Percentiles rank a stretch among this genome's conserved stretches.
phyloP scores from a whole-genome alignment of 441 rosid species.

The Hypseocharis bilobata region DNA sequence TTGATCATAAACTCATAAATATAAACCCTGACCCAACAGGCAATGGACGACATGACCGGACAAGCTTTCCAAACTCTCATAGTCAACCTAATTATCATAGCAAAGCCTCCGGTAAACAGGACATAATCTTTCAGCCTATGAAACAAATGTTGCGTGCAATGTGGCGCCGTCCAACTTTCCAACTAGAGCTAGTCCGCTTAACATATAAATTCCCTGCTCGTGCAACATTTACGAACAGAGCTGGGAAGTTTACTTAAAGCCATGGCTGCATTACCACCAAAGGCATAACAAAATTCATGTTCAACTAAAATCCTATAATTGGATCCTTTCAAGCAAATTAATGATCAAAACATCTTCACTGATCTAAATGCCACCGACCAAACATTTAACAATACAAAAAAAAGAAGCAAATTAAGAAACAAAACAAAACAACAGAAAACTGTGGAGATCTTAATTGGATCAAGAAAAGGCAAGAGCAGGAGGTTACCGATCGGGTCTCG shows the following conservation, averaged over 20 bases:
- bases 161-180: too few species aligned
- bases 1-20: too few species aligned
- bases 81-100: too few species aligned
- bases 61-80: too few species aligned
- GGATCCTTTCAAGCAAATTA: background rate
- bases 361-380: background rate
- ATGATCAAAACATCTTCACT: background rate
- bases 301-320: background rate
- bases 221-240: background rate
- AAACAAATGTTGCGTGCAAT: too few species aligned
- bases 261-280: background rate
- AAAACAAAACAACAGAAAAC: background rate
- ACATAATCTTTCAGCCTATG: too few species aligned
- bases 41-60: too few species aligned
- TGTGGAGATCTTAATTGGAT: constrained; percentile 14
- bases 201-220: background rate
- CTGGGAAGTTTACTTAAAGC: background rate
- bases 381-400: background rate
- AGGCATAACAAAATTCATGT: background rate
- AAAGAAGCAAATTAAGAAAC: background rate
- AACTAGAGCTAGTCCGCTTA: too few species aligned
- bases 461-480: constrained; percentile 7
- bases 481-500: constrained; percentile 58
- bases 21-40: too few species aligned
- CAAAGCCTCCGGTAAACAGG: too few species aligned